Evolutionary conservation across 139 green algal species (phyloP).

Genomic region (Zygnema circumcarinatum): DNA sequence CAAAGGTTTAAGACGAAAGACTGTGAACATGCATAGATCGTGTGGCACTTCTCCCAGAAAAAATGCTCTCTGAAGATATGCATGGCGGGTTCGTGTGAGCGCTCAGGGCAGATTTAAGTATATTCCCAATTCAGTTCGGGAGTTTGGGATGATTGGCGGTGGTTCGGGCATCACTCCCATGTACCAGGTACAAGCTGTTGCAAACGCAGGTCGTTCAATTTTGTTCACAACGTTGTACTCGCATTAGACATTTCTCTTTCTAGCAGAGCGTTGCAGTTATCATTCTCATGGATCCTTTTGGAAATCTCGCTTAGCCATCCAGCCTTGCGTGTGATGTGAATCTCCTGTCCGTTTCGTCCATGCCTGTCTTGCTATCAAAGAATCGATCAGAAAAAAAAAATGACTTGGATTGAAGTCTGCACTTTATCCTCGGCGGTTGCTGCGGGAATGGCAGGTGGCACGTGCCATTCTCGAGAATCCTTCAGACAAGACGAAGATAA

Average conservation of each 20-base stretch:
- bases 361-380: background rate
- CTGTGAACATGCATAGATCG: too few relatives aligned
- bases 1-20: too few relatives aligned
- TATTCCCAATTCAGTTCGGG: constrained; percentile 63
- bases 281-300: background rate
- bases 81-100: too few relatives aligned
- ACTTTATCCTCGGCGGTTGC: constrained; percentile 3
- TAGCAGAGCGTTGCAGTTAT: background rate
- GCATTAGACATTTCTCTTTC: background rate
- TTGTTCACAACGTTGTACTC: background rate
- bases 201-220: background rate
- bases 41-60: too few relatives aligned
- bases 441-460: constrained; percentile 21
- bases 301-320: background rate
- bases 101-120: constrained; percentile 50
- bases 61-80: too few relatives aligned
- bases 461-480: constrained; percentile 74
- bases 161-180: constrained; percentile 95
- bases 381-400: too few relatives aligned
- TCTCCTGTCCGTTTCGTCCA: background rate
- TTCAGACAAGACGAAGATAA: constrained; percentile 65
- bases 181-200: constrained; percentile 78
- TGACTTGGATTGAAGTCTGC: too few relatives aligned
- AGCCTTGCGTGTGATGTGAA: background rate
- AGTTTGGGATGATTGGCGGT: constrained; percentile 88